These are phyloP conservation scores for Sporothrix globosa DNA, from an alignment of 2,329 filamentous ascomycete genomes.

Conservation along the genomic window DNA sequence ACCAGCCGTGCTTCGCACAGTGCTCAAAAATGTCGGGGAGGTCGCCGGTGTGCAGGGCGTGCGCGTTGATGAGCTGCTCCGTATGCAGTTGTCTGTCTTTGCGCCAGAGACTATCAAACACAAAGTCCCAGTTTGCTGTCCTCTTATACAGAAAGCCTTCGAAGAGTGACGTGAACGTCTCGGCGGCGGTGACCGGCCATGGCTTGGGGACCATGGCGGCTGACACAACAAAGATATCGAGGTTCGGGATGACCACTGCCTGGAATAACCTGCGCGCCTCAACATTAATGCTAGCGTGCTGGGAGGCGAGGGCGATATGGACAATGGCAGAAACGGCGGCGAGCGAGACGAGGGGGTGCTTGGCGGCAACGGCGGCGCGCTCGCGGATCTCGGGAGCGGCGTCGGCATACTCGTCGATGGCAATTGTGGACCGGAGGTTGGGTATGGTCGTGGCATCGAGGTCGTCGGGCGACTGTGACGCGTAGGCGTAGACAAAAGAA, in stretches of 20 bases:
- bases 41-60: conserved; percentile 69
- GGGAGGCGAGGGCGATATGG: conserved; percentile 64
- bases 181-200: conserved; percentile 73
- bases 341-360: conserved; percentile 85
- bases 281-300: conserved; percentile 62
- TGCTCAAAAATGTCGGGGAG: conserved; percentile 76
- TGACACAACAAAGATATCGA: conserved; percentile 78
- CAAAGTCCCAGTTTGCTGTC: conserved; percentile 79
- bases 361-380: conserved; percentile 65
- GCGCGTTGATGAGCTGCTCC: conserved; percentile 74
- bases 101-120: conserved; percentile 87
- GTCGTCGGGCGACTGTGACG: conserved; percentile 72
- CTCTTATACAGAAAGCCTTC: conserved; percentile 81
- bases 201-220: conserved; percentile 76
- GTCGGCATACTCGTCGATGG: conserved; percentile 58
- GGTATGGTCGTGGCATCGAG: conserved; percentile 86
- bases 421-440: conserved; percentile 76
- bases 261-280: conserved; percentile 69
- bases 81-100: conserved; percentile 88
- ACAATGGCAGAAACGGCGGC: conserved; percentile 76
- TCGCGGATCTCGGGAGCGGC: conserved; percentile 56
- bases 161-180: conserved; percentile 76
- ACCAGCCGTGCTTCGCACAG: conserved; percentile 79
- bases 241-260: conserved; percentile 70
- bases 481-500: conserved; percentile 88